Evolutionary conservation across 495 filamentous ascomycete species (phyloP), one percentile per base, ranked within the genome.

Genomic region (Peziza echinospora): DNA sequence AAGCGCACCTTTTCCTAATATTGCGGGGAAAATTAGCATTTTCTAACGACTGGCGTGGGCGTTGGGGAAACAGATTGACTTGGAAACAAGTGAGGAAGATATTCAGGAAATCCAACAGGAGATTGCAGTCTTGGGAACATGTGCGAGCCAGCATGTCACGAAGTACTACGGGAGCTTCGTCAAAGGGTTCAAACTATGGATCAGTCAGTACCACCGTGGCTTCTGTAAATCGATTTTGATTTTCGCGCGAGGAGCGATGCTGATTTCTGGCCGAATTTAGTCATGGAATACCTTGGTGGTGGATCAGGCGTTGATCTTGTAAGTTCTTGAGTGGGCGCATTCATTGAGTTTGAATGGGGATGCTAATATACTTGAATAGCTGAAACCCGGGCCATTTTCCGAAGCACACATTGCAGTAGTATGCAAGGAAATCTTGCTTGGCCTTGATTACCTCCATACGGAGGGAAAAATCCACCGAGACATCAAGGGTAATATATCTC

Each of bases 81-180:
- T 99, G 51, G 89, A 99, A 62, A 89, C 84, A 61, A 89, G 85
- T 57, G 89, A 94, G 63, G 89, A 99, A 56, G 89, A 99, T 61
- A 89, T 99, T 42, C 84, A 92, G 62, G 89, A 99, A 63, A 96
- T 99, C 56, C 93, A 96, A 56, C 84, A 93, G 56, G 89, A 99
- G 62, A 96, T 99, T 53, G 78, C 84, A 25, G 93, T 99, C 52
- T 68, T 99, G 43, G 91, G 87, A 10, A 89, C 87, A 63, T 76
- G 94, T 44, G 79, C 84, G 58, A 93, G 85, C 22, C 82, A 82
- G 7, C 87, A 87, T 58, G 89, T 99, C 47, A 99, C 89, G 11
- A 82, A 89, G 60, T 99, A 99, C 64, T 80, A 89, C 64, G 85
- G 87, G 26, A 94, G 86, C 26, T 99, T 84, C 60, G 74, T 93